These are phyloP conservation scores for Tausonia pullulans DNA, from an alignment of 1,284 basidiomycete species.

Conservation along the genomic window DNA sequence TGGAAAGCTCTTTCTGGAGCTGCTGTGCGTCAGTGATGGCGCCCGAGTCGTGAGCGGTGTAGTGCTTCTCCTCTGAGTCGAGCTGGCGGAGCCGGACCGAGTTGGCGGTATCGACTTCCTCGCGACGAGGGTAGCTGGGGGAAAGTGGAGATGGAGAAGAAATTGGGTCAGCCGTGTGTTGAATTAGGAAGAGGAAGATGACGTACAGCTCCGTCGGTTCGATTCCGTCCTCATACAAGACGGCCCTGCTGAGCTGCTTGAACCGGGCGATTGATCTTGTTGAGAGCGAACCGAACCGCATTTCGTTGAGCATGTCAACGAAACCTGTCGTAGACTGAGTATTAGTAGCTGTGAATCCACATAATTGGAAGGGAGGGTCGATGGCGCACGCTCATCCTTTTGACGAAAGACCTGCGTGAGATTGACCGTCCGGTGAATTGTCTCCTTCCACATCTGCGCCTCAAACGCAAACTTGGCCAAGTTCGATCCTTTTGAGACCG, in stretches of 20 bases:
- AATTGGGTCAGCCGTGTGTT: conserved; percentile 2
- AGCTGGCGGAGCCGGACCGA: conserved; percentile 43
- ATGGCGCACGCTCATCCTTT: conserved; percentile 40
- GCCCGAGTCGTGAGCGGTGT: conserved; percentile 46
- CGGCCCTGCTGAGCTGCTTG: conserved; percentile 47
- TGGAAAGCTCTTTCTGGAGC: conserved; percentile 53
- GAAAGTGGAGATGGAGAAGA: conserved; percentile 14
- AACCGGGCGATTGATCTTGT: conserved; percentile 42
- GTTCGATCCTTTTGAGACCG: conserved; percentile 50
- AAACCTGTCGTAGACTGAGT: background rate
- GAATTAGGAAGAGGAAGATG: conserved; percentile 18
- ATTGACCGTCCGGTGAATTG: conserved; percentile 58
- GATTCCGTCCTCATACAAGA: conserved; percentile 54
- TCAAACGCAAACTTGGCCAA: conserved; percentile 70
- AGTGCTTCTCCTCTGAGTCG: conserved; percentile 40
- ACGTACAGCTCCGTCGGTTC: conserved; percentile 64
- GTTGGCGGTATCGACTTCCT: conserved; percentile 72
- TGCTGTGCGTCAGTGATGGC: conserved; percentile 41
- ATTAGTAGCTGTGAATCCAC: background rate
- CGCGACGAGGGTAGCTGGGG: conserved; percentile 62
- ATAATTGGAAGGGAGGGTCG: no score
- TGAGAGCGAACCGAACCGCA: conserved; percentile 54
- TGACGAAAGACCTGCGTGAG: conserved; percentile 78
- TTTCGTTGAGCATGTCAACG: conserved; percentile 79
- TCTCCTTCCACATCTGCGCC: conserved; percentile 65